Conservation (phyloP, 2,329 filamentous ascomycete genomes). For the Colletotrichum truncatum region DNA sequence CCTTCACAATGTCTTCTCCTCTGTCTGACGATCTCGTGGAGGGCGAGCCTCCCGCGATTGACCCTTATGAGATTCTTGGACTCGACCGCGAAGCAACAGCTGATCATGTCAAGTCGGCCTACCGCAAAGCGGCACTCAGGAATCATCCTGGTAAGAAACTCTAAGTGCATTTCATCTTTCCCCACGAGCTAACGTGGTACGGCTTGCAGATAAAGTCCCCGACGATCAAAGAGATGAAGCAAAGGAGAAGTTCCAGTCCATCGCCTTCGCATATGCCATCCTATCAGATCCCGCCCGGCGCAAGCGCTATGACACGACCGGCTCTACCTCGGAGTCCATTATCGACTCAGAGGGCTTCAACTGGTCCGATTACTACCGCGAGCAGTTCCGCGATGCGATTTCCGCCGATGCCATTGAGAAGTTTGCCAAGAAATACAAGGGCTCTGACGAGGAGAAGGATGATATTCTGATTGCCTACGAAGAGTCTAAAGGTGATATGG, state of each 20-base stretch:
- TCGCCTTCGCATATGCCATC: conserved; percentile 94
- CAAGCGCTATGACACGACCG: conserved; percentile 88
- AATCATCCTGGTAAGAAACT: conserved; percentile 78
- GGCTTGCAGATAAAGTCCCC: conserved; percentile 76
- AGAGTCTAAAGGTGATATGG: conserved; percentile 77
- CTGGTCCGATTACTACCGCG: conserved; percentile 90
- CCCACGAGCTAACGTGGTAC: no score
- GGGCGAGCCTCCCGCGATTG: conserved; percentile 68
- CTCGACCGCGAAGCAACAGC: conserved; percentile 76
- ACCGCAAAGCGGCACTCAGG: conserved; percentile 88
- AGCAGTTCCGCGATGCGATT: conserved; percentile 82
- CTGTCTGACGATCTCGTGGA: conserved; percentile 61
- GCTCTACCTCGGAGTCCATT: conserved; percentile 86
- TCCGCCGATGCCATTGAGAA: conserved; percentile 78
- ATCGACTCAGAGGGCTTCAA: conserved; percentile 83
- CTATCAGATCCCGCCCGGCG: conserved; percentile 85
- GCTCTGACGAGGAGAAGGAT: conserved; percentile 82
- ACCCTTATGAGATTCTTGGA: conserved; percentile 84
- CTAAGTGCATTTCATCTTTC: not conserved
- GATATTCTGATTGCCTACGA: conserved; percentile 83
- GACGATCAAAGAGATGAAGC: conserved; percentile 75
- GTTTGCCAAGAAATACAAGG: conserved; percentile 83
- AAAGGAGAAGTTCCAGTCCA: conserved; percentile 84
- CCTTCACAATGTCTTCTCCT: conserved; percentile 31
- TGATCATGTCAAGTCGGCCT: conserved; percentile 87